Evolutionary conservation across 257 asterid genomes (phyloP).

Genomic region (Solanum microdontum): DNA sequence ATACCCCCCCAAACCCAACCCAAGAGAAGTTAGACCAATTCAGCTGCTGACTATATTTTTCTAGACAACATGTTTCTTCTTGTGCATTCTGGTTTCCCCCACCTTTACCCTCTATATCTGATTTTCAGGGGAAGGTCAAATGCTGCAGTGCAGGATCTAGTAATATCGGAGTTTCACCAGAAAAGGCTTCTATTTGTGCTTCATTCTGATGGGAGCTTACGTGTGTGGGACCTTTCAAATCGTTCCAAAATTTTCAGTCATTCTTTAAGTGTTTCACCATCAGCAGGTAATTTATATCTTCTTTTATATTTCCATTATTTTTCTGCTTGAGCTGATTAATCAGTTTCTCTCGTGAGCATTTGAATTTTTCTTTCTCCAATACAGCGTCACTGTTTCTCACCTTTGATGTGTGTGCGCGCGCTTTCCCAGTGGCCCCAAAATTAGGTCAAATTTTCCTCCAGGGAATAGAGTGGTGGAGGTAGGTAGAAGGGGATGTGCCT

Average conservation of each 20-base stretch:
- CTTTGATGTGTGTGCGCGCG: not conserved
- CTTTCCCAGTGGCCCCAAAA: not conserved
- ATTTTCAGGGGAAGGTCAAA: constrained; percentile 45
- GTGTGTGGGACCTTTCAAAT: constrained; percentile 68
- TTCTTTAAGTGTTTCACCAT: constrained; percentile 29
- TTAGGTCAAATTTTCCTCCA: not conserved
- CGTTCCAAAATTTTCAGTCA: constrained; percentile 51
- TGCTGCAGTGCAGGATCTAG: constrained; percentile 73
- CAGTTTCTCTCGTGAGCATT: not conserved
- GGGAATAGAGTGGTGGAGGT: not conserved
- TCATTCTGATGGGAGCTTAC: constrained; percentile 80
- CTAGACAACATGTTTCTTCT: not conserved
- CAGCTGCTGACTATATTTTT: not conserved
- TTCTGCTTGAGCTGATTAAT: not conserved
- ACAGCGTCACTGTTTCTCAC: not conserved
- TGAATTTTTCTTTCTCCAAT: not conserved
- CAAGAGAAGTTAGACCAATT: not conserved
- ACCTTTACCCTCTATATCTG: not conserved
- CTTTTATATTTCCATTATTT: constrained; percentile 2
- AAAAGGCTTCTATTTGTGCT: constrained; percentile 63
- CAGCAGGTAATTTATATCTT: constrained; percentile 37
- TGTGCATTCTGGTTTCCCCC: not conserved
- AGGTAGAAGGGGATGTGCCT: not conserved
- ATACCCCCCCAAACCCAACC: not conserved
- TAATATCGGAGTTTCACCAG: constrained; percentile 42